phyloP scores from a whole-genome alignment of 2,329 filamentous ascomycete genomes.

The Botrytis galanthina region DNA sequence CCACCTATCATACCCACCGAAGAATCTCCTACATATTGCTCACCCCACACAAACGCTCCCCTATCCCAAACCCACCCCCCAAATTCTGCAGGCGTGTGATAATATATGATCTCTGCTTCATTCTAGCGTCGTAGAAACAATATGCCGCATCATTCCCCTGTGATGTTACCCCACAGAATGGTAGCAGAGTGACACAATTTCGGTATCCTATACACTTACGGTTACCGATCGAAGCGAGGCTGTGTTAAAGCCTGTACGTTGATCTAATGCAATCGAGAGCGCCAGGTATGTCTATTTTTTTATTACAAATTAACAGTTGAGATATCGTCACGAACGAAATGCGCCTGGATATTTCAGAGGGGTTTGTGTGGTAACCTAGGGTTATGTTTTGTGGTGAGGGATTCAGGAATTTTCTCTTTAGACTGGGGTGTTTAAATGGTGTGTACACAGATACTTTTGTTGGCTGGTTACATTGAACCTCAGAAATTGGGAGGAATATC shows the following conservation, averaged over 20 bases:
- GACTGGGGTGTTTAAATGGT: too few species aligned
- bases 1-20: neutral
- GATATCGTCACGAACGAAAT: too few species aligned
- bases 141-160: neutral
- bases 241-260: neutral
- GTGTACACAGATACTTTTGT: neutral
- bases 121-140: neutral
- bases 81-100: neutral
- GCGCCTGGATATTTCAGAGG: neutral
- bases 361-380: neutral
- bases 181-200: too few species aligned
- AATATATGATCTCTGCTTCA: too few species aligned
- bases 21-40: neutral
- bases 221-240: neutral
- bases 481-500: neutral
- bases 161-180: neutral
- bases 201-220: neutral
- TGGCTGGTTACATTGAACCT: neutral
- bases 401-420: neutral
- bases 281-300: neutral
- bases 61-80: accelerated
- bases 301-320: neutral
- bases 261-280: neutral
- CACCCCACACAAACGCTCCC: neutral
- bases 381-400: neutral